Evolutionary conservation across 805 yeast genomes (phyloP).

Genomic region (Candida tammaniensis): DNA sequence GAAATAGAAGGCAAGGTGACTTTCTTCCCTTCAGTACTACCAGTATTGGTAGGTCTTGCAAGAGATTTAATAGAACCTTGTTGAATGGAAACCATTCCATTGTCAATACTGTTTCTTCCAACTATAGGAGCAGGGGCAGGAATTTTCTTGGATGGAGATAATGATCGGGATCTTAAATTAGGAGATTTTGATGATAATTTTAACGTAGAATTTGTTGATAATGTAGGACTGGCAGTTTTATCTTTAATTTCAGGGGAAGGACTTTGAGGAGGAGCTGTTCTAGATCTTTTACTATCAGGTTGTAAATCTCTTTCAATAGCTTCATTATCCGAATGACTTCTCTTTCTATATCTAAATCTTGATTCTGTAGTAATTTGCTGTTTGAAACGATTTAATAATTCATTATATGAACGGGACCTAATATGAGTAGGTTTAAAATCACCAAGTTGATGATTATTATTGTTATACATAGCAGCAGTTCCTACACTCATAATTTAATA

Average conservation of each 20-base stretch:
- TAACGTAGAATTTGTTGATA: conserved; percentile 1
- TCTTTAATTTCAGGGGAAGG: conserved; percentile 18
- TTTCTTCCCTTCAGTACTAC: conserved; percentile 6
- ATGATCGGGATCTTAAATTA: conserved; percentile 22
- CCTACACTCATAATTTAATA: conserved; percentile 29
- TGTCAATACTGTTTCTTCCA: neutral
- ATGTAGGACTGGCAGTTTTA: neutral
- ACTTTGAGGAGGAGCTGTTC: conserved; percentile 47
- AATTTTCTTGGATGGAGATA: conserved; percentile 20
- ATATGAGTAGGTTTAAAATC: conserved; percentile 21
- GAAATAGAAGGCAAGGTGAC: conserved; percentile 34
- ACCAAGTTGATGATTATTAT: conserved; percentile 27
- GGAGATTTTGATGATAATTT: conserved; percentile 6
- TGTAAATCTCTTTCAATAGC: conserved; percentile 10
- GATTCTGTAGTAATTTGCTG: conserved; percentile 14
- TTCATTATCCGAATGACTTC: conserved; percentile 26
- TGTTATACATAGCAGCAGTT: conserved; percentile 26
- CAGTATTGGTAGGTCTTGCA: conserved; percentile 2
- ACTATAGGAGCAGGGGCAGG: neutral
- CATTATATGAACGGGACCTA: conserved; percentile 35
- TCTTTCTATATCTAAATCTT: conserved; percentile 19
- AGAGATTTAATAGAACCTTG: neutral
- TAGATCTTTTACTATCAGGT: conserved; percentile 30
- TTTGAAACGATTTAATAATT: conserved; percentile 27
- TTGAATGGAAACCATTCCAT: neutral